These are phyloP conservation scores for Dioszegia hungarica DNA, from an alignment of 768 basidiomycete genomes.

Conservation along the genomic window DNA sequence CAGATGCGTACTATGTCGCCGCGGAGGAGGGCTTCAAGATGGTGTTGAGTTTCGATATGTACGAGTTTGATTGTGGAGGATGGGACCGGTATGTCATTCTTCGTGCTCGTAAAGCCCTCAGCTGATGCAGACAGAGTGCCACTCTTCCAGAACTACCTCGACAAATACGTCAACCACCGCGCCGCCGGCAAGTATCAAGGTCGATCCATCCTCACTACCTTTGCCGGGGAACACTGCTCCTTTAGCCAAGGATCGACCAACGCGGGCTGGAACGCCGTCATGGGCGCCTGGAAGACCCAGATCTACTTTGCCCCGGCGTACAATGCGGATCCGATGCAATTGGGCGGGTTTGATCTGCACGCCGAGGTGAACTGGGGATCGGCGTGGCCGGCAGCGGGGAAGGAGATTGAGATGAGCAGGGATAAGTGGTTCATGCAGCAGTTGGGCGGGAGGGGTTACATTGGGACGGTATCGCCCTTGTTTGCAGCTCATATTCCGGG, in stretches of 20 bases:
- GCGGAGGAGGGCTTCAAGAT: constrained; percentile 55
- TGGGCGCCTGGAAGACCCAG: constrained; percentile 52
- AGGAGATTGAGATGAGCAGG: constrained; percentile 20
- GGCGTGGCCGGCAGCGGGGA: constrained; percentile 25
- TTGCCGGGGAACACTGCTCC: constrained; percentile 64
- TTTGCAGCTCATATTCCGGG: constrained; percentile 58
- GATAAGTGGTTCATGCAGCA: constrained; percentile 24
- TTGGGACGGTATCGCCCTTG: constrained; percentile 64
- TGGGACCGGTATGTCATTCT: constrained; percentile 46
- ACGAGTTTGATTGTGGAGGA: constrained; percentile 47
- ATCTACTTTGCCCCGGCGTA: constrained; percentile 67
- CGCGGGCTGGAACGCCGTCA: constrained; percentile 57
- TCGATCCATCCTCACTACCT: constrained; percentile 64
- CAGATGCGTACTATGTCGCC: constrained; percentile 57
- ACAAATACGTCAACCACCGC: constrained; percentile 56
- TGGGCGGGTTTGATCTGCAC: constrained; percentile 3
- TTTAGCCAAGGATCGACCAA: constrained; percentile 56
- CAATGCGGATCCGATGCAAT: constrained; percentile 56
- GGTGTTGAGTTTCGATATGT: constrained; percentile 75
- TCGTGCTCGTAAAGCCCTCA: constrained; percentile 38
- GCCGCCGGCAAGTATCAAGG: constrained; percentile 59
- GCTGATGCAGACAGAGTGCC: neutral
- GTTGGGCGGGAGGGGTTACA: constrained; percentile 47
- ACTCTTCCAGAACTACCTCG: constrained; percentile 54
- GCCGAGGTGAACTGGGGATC: constrained; percentile 22